Percentiles rank a stretch among this genome's conserved stretches.
Evolutionary conservation across 140 eudicot species (phyloP).

Genomic region (Anethum foeniculum): DNA sequence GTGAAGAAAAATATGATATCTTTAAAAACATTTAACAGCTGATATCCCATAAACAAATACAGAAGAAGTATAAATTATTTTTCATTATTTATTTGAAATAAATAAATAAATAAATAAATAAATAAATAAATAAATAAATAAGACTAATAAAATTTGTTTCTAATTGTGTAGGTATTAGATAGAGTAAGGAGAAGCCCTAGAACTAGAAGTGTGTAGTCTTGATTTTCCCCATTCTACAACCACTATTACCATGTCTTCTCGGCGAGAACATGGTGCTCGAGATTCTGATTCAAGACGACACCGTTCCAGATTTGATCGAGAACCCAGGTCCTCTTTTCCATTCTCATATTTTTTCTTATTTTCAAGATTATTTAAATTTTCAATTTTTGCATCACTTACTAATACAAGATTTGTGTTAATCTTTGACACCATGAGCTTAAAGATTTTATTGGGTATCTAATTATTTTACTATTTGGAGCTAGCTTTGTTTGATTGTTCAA

Average conservation of each 20-base stretch:
- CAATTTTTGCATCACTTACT: neutral
- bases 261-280: slow-evolving; percentile 49
- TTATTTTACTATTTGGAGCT: neutral
- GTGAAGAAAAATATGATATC: too few relatives aligned
- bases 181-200: neutral
- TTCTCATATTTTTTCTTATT: neutral
- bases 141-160: too few relatives aligned
- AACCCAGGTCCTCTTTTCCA: slow-evolving; percentile 42
- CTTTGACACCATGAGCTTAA: neutral
- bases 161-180: too few relatives aligned
- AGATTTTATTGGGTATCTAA: neutral
- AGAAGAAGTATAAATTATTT: too few relatives aligned
- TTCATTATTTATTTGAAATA: too few relatives aligned
- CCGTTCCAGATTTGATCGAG: slow-evolving; percentile 71
- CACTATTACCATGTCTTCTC: slow-evolving; percentile 33
- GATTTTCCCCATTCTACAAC: too few relatives aligned
- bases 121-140: too few relatives aligned
- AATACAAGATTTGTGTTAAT: neutral
- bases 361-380: neutral
- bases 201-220: neutral
- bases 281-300: slow-evolving; percentile 63
- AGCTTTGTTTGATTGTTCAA: neutral
- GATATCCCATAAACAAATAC: too few relatives aligned
- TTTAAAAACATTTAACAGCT: too few relatives aligned
- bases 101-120: too few relatives aligned